Base-by-base conservation (phyloP, 73 alveolate genomes). In the Paramecium pentaurelia region DNA sequence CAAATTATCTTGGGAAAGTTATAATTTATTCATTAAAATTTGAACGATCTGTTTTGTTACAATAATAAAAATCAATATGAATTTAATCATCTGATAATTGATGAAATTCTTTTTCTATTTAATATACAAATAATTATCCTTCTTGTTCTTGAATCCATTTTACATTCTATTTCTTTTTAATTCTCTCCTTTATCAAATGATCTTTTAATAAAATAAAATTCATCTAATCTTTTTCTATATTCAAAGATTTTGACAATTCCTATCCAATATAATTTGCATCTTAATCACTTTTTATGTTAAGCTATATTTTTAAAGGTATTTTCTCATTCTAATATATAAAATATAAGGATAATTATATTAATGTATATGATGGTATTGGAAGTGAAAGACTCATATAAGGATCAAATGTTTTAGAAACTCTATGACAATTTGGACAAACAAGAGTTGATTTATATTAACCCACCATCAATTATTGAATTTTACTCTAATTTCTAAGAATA, bases 381-480 rank as follows among this genome's bases (percentile, higher is more conserved):
- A 89, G 92, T 11, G 94, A 89, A 32, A 95, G 93, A 58, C 95
- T 90, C 96, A 94, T 93, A 93, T 85, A 97, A 6, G 97, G 96
- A 88, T 97, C 99, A 89, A 96, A 97, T 70, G 97, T 96, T 59
- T 95, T 95, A 22, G 95, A 93, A 27, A 93, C 70, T 80, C 94
- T 92, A 7, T 95, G 92, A 86, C 99, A 97, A 25, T 95, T 83
- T 11, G 98, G 97, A 73, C 99, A 97, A 60, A 92, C 92, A 8
- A 96, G 89, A 11, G 97, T 92, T 60, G 96, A 92, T 85, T 95
- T 97, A 84, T 96, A 84, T 93, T 96, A 92, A 3, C 99, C 99
- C 84, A 94, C 97, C 93, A 97, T 93, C 54, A 97, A 91, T 83
- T 97, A 97, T n/a, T 92, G 95, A 11, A 97, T 96, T 38, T 96